phyloP scores from a whole-genome alignment of 768 basidiomycete species.

The Lentinula edodes region DNA sequence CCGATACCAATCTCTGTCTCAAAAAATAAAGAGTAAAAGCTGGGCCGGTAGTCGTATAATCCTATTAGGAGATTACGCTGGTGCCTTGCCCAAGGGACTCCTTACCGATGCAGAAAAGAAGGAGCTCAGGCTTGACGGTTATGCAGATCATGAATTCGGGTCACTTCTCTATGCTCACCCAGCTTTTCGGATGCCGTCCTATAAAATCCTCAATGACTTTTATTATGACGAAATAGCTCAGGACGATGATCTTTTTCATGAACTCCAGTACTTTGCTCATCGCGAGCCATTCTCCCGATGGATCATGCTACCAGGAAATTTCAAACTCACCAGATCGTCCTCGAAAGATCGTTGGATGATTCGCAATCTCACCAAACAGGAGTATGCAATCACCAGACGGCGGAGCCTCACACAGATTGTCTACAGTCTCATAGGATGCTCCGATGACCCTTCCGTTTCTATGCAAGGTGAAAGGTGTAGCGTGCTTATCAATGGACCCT shows the following conservation, averaged over 20 bases:
- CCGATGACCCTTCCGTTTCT: not conserved
- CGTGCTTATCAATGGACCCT: not conserved
- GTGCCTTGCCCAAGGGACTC: not conserved
- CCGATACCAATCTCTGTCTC: not conserved
- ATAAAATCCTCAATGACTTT: not conserved
- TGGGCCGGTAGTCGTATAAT: not conserved
- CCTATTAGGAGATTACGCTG: not conserved
- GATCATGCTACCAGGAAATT: not conserved
- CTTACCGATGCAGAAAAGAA: not conserved
- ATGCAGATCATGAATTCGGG: not conserved
- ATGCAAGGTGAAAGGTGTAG: not conserved
- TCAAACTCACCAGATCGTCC: not conserved
- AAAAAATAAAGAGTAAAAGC: too few relatives aligned
- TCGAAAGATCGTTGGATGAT: not conserved
- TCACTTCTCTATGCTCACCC: not conserved
- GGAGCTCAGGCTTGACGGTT: not conserved
- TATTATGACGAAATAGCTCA: not conserved
- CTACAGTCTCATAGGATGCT: not conserved
- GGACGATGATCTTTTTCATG: not conserved
- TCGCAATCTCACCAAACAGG: not conserved
- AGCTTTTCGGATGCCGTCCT: not conserved
- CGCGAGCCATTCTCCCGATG: not conserved
- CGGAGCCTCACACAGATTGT: not conserved
- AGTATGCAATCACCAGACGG: not conserved
- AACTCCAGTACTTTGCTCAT: not conserved